A percentile compares a stretch with the other conserved stretches of the same genome.
Conservation (phyloP, 1,284 basidiomycete species). For the Gomphus bonarii region DNA sequence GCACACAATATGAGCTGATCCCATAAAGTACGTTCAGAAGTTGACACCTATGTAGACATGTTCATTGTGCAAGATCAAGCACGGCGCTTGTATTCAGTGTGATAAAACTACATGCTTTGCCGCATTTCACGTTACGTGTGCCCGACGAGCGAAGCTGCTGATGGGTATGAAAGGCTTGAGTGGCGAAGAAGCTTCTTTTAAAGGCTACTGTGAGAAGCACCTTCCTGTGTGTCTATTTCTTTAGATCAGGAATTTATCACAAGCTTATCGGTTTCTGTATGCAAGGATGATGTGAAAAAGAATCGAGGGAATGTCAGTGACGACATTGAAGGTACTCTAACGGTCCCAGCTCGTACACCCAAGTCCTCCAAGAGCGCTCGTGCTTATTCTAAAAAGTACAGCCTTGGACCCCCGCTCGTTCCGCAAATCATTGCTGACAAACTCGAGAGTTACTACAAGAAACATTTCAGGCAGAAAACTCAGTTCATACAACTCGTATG, state of each 20-base stretch:
- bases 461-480: constrained; percentile 63
- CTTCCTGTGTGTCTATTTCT: constrained; percentile 58
- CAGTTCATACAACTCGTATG: constrained; percentile 76
- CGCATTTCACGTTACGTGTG: constrained; percentile 95
- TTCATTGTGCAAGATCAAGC: constrained; percentile 70
- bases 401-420: constrained; percentile 67
- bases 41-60: constrained; percentile 50
- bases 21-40: not conserved
- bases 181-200: constrained; percentile 60
- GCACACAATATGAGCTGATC: constrained; percentile 22
- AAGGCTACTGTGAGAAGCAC: constrained; percentile 83
- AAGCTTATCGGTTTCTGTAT: not conserved
- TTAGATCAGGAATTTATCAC: not conserved
- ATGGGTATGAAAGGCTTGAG: constrained; percentile 82
- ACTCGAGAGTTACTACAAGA: constrained; percentile 69
- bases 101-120: constrained; percentile 85
- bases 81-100: constrained; percentile 97
- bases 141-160: constrained; percentile 72
- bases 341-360: constrained; percentile 17
- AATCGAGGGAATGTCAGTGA: constrained; percentile 22
- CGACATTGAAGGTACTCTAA: constrained; percentile 25
- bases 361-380: constrained; percentile 61
- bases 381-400: constrained; percentile 74
- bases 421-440: constrained; percentile 66
- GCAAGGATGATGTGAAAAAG: constrained; percentile 24